These are phyloP conservation scores for Biscogniauxia sp. DNA, from an alignment of 2,329 filamentous ascomycete species.

Conservation along the genomic window DNA sequence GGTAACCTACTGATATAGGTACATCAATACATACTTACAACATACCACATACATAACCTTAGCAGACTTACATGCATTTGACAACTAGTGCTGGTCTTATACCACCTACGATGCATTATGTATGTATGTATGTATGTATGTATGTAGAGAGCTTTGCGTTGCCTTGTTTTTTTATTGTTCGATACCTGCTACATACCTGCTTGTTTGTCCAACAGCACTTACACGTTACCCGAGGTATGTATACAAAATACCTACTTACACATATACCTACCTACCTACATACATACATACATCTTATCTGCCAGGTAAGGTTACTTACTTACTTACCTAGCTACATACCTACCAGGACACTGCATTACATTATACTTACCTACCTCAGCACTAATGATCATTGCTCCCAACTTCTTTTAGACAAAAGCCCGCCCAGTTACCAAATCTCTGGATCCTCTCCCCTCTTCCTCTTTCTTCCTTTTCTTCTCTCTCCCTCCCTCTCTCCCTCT, in stretches of 20 bases:
- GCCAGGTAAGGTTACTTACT: too few species aligned
- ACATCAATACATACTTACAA: too few species aligned
- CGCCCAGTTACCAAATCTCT: constrained; percentile 30
- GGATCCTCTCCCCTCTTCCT: constrained; percentile 24
- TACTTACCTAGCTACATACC: too few species aligned
- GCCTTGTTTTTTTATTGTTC: background rate
- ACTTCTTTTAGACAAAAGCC: constrained; percentile 30
- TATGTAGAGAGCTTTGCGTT: background rate
- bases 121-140: background rate
- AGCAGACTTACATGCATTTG: background rate
- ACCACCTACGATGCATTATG: constrained; percentile 4
- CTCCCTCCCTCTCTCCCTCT: constrained; percentile 14
- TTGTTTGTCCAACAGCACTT: background rate
- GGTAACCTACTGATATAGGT: too few species aligned
- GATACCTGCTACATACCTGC: background rate
- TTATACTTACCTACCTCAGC: background rate
- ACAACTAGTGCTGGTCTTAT: background rate
- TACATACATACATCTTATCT: too few species aligned
- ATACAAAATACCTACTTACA: too few species aligned
- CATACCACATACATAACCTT: too few species aligned
- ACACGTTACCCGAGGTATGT: too few species aligned
- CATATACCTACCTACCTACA: too few species aligned
- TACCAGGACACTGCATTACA: too few species aligned
- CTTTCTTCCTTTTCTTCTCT: constrained; percentile 11
- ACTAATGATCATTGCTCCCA: constrained; percentile 6